Conservation (phyloP, 2,329 filamentous ascomycete species). For the Cyclaneusma minus region DNA sequence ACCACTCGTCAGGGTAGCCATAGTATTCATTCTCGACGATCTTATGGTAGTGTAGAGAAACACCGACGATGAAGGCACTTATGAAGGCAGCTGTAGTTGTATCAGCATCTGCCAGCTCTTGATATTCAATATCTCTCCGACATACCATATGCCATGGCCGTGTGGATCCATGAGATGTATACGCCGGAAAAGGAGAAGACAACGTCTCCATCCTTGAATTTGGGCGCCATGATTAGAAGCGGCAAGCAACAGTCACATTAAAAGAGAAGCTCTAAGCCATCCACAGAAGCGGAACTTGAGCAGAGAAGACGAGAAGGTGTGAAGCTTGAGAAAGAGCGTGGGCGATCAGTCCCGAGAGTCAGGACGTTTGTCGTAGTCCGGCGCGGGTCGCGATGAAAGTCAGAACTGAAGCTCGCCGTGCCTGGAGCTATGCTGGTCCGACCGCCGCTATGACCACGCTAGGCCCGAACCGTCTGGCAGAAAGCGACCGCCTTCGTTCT, state of each 20-base stretch:
- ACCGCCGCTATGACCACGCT: too few species aligned
- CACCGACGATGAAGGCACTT: slow-evolving; percentile 69
- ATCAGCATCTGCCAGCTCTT: slow-evolving; percentile 4
- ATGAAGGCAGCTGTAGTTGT: slow-evolving; percentile 55
- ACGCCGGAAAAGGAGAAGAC: slow-evolving; percentile 60
- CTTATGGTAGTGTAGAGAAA: slow-evolving; percentile 80
- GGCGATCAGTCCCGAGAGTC: too few species aligned
- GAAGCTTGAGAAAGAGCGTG: too few species aligned
- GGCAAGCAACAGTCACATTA: slow-evolving; percentile 2
- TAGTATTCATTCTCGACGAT: slow-evolving; percentile 97
- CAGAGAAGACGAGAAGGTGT: too few species aligned
- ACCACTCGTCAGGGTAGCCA: slow-evolving; percentile 91
- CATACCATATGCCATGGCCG: slow-evolving; percentile 64
- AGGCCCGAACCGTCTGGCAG: too few species aligned
- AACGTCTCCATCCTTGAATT: slow-evolving; percentile 47
- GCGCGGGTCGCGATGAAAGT: too few species aligned
- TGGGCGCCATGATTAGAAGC: slow-evolving; percentile 31
- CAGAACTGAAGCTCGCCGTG: too few species aligned
- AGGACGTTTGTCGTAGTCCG: too few species aligned
- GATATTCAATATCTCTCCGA: slow-evolving; percentile 9
- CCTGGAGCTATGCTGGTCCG: too few species aligned
- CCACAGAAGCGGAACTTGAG: slow-evolving; percentile 1
- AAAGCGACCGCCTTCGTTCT: too few species aligned
- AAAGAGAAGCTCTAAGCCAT: background rate
- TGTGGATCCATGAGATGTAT: slow-evolving; percentile 86